phyloP scores from a whole-genome alignment of 352 stramenopile genomes.

The Phytophthora boehmeriae region DNA sequence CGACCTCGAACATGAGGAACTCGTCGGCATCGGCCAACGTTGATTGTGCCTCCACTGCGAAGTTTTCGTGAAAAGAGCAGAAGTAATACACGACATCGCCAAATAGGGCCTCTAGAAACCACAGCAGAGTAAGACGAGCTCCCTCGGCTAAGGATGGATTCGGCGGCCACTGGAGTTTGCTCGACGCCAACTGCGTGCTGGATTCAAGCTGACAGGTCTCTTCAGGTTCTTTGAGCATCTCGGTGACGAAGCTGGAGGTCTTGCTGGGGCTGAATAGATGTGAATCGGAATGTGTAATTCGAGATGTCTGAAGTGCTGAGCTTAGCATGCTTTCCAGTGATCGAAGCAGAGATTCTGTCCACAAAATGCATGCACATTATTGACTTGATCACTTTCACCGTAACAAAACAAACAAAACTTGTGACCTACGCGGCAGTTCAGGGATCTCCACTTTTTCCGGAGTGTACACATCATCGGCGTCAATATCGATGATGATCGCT shows the following conservation, averaged over 20 bases:
- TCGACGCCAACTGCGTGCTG: conserved; percentile 5
- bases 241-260: conserved; percentile 29
- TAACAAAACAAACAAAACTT: neutral
- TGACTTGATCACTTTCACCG: conserved; percentile 2
- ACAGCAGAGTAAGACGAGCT: conserved; percentile 50
- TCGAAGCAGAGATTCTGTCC: conserved; percentile 60
- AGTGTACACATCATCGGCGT: conserved; percentile 73
- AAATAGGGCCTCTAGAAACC: conserved; percentile 69
- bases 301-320: conserved; percentile 41
- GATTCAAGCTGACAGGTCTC: conserved; percentile 1
- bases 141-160: conserved; percentile 25
- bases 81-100: conserved; percentile 69
- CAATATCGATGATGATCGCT: conserved; percentile 67
- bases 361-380: conserved; percentile 3
- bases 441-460: conserved; percentile 67
- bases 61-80: conserved; percentile 56
- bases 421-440: conserved; percentile 64
- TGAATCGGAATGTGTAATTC: conserved; percentile 51
- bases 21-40: conserved; percentile 19
- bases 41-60: conserved; percentile 22
- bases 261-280: conserved; percentile 46
- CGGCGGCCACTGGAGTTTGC: neutral
- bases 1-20: conserved; percentile 63
- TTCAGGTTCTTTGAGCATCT: conserved; percentile 28
- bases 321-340: conserved; percentile 50